Evolutionary conservation across 148 eudicot genomes (phyloP).

Genomic region (Fagopyrum esculentum): DNA sequence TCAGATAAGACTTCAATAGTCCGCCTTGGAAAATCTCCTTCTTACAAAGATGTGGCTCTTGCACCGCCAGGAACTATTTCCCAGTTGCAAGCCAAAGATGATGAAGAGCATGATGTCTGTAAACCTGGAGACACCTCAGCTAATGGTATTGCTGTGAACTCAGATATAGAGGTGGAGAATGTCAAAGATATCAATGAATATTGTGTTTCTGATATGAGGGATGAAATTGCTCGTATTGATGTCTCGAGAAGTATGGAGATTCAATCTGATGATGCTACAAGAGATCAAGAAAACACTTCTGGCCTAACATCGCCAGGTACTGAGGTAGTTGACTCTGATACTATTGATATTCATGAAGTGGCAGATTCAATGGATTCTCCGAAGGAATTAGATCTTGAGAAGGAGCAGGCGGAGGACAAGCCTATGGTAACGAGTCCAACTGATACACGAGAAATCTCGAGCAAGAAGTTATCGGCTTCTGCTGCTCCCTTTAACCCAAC

Average conservation of each 20-base stretch:
- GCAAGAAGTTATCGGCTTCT: conserved; percentile 87
- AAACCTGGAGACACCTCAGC: conserved; percentile 26
- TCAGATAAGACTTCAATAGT: conserved; percentile 63
- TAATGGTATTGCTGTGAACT: conserved; percentile 16
- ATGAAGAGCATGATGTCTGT: conserved; percentile 21
- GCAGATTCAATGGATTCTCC: conserved; percentile 31
- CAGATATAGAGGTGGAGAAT: conserved; percentile 23
- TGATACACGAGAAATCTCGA: conserved; percentile 47
- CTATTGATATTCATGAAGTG: conserved; percentile 41
- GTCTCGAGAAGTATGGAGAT: conserved; percentile 21
- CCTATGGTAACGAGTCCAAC: conserved; percentile 34
- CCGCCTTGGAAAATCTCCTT: conserved; percentile 89
- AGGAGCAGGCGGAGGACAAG: conserved; percentile 38
- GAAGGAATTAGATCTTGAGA: conserved; percentile 31
- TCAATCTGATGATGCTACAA: conserved; percentile 22
- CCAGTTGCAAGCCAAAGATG: conserved; percentile 46
- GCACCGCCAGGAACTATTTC: conserved; percentile 94
- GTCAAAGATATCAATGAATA: conserved; percentile 29
- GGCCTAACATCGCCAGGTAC: conserved; percentile 20
- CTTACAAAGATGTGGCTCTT: conserved; percentile 95
- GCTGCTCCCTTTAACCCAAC: conserved; percentile 90
- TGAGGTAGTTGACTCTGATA: conserved; percentile 33
- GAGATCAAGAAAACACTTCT: conserved; percentile 20
- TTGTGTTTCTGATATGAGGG: conserved; percentile 14
- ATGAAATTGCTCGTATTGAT: too few species aligned